A percentile compares a stretch with the other conserved stretches of the same genome.
Evolutionary conservation across 108 stramenopile genomes (phyloP).

Genomic region (Parietichytrium sp.): DNA sequence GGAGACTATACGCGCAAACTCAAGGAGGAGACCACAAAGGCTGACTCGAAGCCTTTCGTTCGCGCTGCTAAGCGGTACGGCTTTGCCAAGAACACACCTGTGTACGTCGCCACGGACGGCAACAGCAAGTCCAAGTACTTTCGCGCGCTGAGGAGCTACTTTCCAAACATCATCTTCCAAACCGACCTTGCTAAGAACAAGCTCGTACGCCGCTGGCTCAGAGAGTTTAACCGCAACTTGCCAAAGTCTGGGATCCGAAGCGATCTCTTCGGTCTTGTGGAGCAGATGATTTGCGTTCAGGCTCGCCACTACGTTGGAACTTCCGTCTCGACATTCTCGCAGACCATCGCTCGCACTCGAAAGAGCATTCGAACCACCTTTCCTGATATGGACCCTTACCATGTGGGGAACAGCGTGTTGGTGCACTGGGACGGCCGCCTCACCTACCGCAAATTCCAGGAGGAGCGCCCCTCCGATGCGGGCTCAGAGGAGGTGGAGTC

Average conservation of each 20-base stretch:
- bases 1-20: neutral
- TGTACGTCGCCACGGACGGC: slow-evolving; percentile 25
- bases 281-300: slow-evolving; percentile 29
- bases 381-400: neutral
- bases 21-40: neutral
- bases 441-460: no score
- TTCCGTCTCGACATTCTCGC: slow-evolving; percentile 13
- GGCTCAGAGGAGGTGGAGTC: no score
- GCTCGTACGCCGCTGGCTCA: neutral
- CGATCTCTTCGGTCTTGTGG: slow-evolving; percentile 34
- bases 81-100: neutral
- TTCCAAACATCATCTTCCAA: neutral
- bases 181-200: neutral
- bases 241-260: neutral
- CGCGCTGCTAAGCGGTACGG: neutral
- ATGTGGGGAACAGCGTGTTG: neutral
- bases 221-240: neutral
- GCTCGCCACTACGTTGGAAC: neutral
- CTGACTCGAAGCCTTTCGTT: neutral
- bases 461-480: no score
- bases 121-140: neutral
- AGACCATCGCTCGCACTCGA: neutral
- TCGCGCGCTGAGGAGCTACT: neutral
- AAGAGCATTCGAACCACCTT: neutral
- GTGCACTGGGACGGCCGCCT: slow-evolving; percentile 13